These are phyloP conservation scores for Candida maltosa DNA, from an alignment of 805 yeast genomes.

Conservation along the genomic window DNA sequence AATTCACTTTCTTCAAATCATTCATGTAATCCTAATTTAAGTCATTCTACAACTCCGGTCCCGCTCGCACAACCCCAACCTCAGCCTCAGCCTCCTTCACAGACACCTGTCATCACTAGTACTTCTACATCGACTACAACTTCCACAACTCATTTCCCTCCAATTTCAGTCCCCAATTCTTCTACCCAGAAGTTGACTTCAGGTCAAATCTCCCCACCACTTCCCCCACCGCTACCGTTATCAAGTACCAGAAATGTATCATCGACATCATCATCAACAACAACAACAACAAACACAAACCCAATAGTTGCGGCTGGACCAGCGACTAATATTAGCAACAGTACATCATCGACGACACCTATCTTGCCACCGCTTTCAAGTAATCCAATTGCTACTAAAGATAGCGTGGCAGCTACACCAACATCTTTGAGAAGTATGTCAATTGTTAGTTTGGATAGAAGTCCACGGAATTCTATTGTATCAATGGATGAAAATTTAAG, in stretches of 20 bases:
- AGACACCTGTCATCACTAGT: not conserved
- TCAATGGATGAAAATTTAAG: slow-evolving; percentile 32
- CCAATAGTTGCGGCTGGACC: too few relatives aligned
- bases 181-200: too few relatives aligned
- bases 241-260: not conserved
- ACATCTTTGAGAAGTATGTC: slow-evolving; percentile 31
- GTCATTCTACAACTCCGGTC: too few relatives aligned
- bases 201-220: too few relatives aligned
- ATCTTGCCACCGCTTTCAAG: too few relatives aligned
- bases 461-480: slow-evolving; percentile 39
- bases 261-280: not conserved
- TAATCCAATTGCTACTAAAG: not conserved
- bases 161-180: not conserved
- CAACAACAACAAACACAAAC: not conserved
- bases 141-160: not conserved
- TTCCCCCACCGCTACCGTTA: not conserved
- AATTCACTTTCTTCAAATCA: slow-evolving; percentile 28
- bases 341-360: too few relatives aligned
- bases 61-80: too few relatives aligned
- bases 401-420: too few relatives aligned
- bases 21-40: too few relatives aligned
- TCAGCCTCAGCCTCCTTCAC: not conserved
- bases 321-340: too few relatives aligned
- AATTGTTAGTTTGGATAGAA: slow-evolving; percentile 29
- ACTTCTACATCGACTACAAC: slow-evolving; percentile 1